Evolutionary conservation across 148 eudicot species (phyloP), one percentile per base, ranked within the genome.

Genomic region (Polygonum aviculare): DNA sequence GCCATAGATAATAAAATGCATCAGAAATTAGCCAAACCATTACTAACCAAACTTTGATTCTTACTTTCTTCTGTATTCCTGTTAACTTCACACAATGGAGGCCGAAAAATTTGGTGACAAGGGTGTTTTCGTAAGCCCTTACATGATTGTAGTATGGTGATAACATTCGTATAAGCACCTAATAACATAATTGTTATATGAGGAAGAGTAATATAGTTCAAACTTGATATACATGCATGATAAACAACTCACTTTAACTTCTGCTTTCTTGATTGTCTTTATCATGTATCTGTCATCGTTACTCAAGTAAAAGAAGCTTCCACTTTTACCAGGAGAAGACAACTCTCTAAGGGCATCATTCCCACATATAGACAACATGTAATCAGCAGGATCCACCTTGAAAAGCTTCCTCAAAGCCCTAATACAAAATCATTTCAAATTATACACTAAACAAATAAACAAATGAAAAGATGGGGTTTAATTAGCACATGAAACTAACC

Each of bases 331-430:
- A 0, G 99, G 99, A 12, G 99, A 96, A 21, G 94, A 93, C 22
- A 96, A 88, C 77, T 96, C 99, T 14, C 99, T 76, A 31, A 96
- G 89, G 41, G 99, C 98, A 31, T 95, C 94, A 31, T 88, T 85
- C 57, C 99, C 99, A 75, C 99, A 96, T n/a, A 93, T 96, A 0
- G 99, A 93, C 35, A 96, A 45, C 99, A 93, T 96, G 80, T 96
- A 96, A 81, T 96, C 98, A 8, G 99, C 98, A 60, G 99, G 82
- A 83, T 93, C 99, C 75, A 96, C 94, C 89, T 96, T 93, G 89
- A 96, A 96, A 65, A 96, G 82, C 87, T 86, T 91, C 82, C 99
- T 88, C 26, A 96, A 78, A 21, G 93, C 89, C 87, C 99, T 96
- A 82, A 74, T n/a, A 76, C 2, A 45, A 31, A 49, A 19, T 0